These are phyloP conservation scores for Bombardia bombarda DNA, from an alignment of 495 filamentous ascomycete genomes.

Conservation along the genomic window DNA sequence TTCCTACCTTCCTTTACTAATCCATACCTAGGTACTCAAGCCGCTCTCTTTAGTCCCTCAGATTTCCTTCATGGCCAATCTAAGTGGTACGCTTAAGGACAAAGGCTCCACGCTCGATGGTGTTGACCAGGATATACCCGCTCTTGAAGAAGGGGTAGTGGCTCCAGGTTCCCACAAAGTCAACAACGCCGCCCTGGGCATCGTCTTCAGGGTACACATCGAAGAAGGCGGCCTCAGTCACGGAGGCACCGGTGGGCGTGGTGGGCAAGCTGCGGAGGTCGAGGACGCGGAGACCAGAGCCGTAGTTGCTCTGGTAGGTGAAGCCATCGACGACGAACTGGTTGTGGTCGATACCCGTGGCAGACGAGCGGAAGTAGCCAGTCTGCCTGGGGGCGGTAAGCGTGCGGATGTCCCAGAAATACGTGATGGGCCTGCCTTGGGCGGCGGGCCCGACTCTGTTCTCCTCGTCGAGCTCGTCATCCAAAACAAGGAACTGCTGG, in stretches of 20 bases:
- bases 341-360: constrained; percentile 47
- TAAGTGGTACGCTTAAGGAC: constrained; percentile 28
- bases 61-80: no score
- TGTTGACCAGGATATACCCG: constrained; percentile 47
- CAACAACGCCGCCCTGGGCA: constrained; percentile 25
- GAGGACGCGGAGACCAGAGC: constrained; percentile 40
- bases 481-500: constrained; percentile 40
- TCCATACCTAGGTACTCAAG: neutral
- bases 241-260: constrained; percentile 20
- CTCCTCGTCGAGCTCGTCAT: constrained; percentile 50
- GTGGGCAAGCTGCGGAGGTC: constrained; percentile 38
- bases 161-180: constrained; percentile 47
- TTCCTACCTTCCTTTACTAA: neutral
- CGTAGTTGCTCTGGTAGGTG: constrained; percentile 47
- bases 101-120: constrained; percentile 46
- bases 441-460: constrained; percentile 32
- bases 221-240: constrained; percentile 45
- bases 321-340: constrained; percentile 43
- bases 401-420: constrained; percentile 46
- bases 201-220: constrained; percentile 51
- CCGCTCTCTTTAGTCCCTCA: neutral
- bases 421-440: constrained; percentile 35
- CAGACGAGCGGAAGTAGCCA: constrained; percentile 35
- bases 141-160: constrained; percentile 44
- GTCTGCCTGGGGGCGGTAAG: constrained; percentile 42